Evolutionary conservation across 2,329 filamentous ascomycete genomes (phyloP).

Genomic region (Apiospora malaysiana): DNA sequence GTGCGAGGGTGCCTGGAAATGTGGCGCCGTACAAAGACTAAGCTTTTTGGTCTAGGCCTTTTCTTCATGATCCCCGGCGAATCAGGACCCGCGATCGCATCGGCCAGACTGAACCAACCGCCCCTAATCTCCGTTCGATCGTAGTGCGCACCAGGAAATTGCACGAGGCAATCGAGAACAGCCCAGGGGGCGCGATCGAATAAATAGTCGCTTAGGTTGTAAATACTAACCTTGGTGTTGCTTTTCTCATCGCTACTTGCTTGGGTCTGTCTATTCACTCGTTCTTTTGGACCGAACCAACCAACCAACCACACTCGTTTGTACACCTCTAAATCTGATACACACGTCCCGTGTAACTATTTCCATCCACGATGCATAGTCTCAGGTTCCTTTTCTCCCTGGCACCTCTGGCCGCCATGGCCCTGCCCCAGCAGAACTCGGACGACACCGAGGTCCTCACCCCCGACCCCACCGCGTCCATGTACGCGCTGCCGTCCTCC

Average conservation of each 20-base stretch:
- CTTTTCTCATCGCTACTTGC: background rate
- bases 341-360: background rate
- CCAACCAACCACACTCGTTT: background rate
- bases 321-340: background rate
- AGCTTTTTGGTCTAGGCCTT: background rate
- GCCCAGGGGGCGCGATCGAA: background rate
- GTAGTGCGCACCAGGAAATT: background rate
- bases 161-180: background rate
- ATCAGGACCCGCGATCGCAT: background rate
- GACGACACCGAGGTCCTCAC: background rate
- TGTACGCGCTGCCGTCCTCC: background rate
- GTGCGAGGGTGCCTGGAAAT: background rate
- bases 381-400: background rate
- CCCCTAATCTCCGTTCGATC: background rate
- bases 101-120: background rate
- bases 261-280: background rate
- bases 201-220: background rate
- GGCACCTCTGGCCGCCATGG: constrained; percentile 12
- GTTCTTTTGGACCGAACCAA: background rate
- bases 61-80: background rate
- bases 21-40: background rate
- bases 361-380: background rate
- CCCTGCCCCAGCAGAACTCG: constrained; percentile 14
- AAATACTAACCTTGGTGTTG: background rate
- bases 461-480: constrained; percentile 2